Percentiles rank a stretch among this genome's conserved stretches.
Evolutionary conservation across 495 filamentous ascomycete genomes (phyloP).

Genomic region (Aspergillus haitiensis): DNA sequence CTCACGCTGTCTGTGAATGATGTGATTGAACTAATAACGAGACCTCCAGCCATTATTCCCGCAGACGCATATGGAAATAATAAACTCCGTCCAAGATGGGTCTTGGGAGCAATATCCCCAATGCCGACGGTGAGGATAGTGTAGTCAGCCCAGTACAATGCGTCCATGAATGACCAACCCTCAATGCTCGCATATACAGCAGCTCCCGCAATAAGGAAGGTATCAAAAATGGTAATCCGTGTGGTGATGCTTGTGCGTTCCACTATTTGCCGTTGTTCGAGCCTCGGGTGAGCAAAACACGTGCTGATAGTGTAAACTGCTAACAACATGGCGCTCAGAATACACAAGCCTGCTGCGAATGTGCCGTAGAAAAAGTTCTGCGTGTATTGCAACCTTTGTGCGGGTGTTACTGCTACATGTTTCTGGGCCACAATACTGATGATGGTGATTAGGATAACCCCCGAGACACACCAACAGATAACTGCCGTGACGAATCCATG

Average conservation of each 20-base stretch:
- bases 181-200: constrained; percentile 71
- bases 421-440: too few species aligned
- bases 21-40: constrained; percentile 75
- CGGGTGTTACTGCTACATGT: too few species aligned
- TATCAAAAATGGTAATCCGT: constrained; percentile 76
- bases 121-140: constrained; percentile 85
- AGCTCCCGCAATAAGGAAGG: constrained; percentile 74
- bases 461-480: too few species aligned
- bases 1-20: constrained; percentile 51
- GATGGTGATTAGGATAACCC: too few species aligned
- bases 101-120: constrained; percentile 64
- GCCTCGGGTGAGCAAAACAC: constrained; percentile 59
- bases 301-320: constrained; percentile 68
- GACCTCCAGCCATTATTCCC: constrained; percentile 79
- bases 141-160: constrained; percentile 80
- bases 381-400: constrained; percentile 28
- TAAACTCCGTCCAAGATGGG: constrained; percentile 62
- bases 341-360: constrained; percentile 74
- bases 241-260: constrained; percentile 84
- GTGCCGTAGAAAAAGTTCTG: constrained; percentile 71
- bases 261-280: constrained; percentile 68
- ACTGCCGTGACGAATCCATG: too few species aligned
- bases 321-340: constrained; percentile 70
- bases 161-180: constrained; percentile 75
- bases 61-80: constrained; percentile 79